These are phyloP conservation scores for Thraustochytrium sp. DNA, from an alignment of 352 stramenopile species.

Conservation along the genomic window DNA sequence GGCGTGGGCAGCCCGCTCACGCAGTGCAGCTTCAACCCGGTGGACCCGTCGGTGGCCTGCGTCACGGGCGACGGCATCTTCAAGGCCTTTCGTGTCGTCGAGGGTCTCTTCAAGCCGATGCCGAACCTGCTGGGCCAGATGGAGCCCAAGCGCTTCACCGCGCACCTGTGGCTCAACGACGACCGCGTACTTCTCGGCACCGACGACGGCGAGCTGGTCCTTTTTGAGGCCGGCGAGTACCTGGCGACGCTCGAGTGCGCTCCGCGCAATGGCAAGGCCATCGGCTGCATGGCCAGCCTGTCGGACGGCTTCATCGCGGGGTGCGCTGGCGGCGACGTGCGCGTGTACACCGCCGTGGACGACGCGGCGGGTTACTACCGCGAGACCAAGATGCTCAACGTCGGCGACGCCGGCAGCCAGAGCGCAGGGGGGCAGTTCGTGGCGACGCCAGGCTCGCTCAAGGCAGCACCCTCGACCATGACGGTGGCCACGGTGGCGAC, in stretches of 20 bases:
- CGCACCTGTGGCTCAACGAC: conserved; percentile 80
- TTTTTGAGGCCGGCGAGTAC: conserved; percentile 63
- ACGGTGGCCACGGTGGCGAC: not conserved
- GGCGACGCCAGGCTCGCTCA: no score
- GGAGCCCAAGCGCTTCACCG: conserved; percentile 61
- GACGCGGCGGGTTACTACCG: conserved; percentile 25
- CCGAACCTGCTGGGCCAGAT: conserved; percentile 66
- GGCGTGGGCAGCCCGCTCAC: conserved; percentile 51
- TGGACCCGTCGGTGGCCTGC: conserved; percentile 75
- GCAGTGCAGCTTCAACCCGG: conserved; percentile 74
- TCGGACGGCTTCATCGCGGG: conserved; percentile 40
- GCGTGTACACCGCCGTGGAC: not conserved
- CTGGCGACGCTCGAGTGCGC: conserved; percentile 49
- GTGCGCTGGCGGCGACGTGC: not conserved
- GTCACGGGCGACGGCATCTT: conserved; percentile 70
- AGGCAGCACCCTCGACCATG: no score
- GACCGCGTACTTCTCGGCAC: conserved; percentile 78
- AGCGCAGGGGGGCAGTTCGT: not conserved
- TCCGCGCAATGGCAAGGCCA: conserved; percentile 46
- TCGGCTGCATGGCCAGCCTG: conserved; percentile 44
- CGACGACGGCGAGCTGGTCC: conserved; percentile 66
- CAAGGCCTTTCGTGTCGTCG: conserved; percentile 77
- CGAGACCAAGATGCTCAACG: not conserved
- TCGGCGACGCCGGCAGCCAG: not conserved
- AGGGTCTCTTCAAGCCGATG: conserved; percentile 58